Conservation (phyloP, 2,329 filamentous ascomycete genomes). For the Fusarium pseudograminearum region DNA sequence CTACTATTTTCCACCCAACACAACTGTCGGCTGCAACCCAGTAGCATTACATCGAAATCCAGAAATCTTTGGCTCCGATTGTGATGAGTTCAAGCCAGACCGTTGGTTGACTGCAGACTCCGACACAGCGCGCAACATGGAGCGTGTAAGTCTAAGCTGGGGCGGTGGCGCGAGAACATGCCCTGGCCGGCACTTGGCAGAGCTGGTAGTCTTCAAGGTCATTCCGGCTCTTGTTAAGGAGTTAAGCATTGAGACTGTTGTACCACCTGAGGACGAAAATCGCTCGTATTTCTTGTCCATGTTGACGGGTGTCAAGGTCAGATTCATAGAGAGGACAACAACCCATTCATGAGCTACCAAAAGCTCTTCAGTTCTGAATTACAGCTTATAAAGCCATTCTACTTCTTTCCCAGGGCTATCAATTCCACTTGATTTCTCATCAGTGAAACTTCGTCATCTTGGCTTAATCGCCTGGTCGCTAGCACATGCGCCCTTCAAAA, state of each 20-base stretch:
- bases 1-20: conserved; percentile 57
- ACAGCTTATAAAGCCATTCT: rapidly evolving
- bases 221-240: conserved; percentile 57
- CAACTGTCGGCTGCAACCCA: conserved; percentile 64
- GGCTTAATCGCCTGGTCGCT: not conserved
- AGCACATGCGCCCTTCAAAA: conserved; percentile 31
- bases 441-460: not conserved
- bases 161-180: conserved; percentile 64
- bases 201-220: conserved; percentile 61
- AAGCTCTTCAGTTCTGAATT: too few species aligned
- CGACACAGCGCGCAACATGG: conserved; percentile 54
- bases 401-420: rapidly evolving
- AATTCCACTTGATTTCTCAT: not conserved
- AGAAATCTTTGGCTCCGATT: conserved; percentile 62
- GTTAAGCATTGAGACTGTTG: conserved; percentile 58
- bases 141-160: conserved; percentile 63
- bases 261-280: conserved; percentile 56
- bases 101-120: conserved; percentile 59
- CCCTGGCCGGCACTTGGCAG: conserved; percentile 63
- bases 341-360: not conserved
- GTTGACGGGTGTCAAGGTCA: conserved; percentile 60
- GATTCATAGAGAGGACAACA: conserved; percentile 49
- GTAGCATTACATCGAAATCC: conserved; percentile 62
- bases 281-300: conserved; percentile 66
- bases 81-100: conserved; percentile 58